These are phyloP conservation scores for Hamamelis virginiana DNA, from an alignment of 164 flowering plant species.

Conservation along the genomic window DNA sequence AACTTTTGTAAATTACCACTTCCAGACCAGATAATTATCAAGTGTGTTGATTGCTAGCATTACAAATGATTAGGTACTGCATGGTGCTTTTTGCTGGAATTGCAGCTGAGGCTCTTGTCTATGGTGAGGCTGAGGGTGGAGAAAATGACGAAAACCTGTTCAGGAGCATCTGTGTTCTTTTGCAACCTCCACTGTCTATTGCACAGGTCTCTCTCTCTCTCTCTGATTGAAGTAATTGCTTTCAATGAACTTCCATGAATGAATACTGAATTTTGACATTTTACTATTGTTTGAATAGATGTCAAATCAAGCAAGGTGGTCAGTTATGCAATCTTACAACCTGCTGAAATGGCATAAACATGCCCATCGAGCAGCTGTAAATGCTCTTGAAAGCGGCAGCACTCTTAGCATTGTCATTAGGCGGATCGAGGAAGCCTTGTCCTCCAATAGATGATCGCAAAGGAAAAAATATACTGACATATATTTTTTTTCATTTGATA, in stretches of 20 bases:
- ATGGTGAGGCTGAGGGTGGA: slow-evolving; percentile 98
- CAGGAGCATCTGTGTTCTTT: slow-evolving; percentile 67
- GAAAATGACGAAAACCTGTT: slow-evolving; percentile 96
- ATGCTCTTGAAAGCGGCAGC: slow-evolving; percentile 73
- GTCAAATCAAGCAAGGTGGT: slow-evolving; percentile 98
- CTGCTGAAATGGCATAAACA: slow-evolving; percentile 85
- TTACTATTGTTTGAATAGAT: slow-evolving; percentile 42
- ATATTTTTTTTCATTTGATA: too few species aligned
- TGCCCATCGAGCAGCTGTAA: slow-evolving; percentile 82
- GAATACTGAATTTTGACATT: not conserved
- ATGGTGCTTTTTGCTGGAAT: slow-evolving; percentile 99
- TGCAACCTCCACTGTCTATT: slow-evolving; percentile 76
- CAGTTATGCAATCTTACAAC: slow-evolving; percentile 88
- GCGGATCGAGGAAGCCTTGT: slow-evolving; percentile 80
- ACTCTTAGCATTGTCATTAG: slow-evolving; percentile 72
- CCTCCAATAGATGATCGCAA: slow-evolving; percentile 28
- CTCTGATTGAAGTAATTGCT: not conserved
- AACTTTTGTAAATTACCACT: not conserved
- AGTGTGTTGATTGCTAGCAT: not conserved
- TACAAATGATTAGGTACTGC: slow-evolving; percentile 61
- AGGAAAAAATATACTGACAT: not conserved
- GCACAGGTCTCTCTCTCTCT: slow-evolving; percentile 60
- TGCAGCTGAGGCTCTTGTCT: slow-evolving; percentile 96
- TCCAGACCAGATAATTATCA: not conserved
- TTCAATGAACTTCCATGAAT: not conserved